A percentile compares a stretch with the other conserved stretches of the same genome.
Evolutionary conservation across 805 yeast species (phyloP).

Genomic region (Metschnikowia orientalis): DNA sequence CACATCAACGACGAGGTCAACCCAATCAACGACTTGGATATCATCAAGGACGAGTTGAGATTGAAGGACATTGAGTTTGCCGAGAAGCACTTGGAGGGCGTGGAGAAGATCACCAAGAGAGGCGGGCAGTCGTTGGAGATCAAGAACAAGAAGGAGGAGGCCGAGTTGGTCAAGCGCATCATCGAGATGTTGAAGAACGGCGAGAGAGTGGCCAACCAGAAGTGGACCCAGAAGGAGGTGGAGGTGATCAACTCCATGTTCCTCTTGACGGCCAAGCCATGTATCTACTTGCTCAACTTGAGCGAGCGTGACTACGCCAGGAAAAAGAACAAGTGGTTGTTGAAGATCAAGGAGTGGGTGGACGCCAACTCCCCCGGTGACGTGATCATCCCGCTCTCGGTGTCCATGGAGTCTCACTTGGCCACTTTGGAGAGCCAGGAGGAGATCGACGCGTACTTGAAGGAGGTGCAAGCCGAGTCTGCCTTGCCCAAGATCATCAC

Average conservation of each 20-base stretch:
- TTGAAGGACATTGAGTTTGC: slow-evolving; percentile 95
- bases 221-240: slow-evolving; percentile 88
- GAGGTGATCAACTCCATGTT: slow-evolving; percentile 83
- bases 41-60: slow-evolving; percentile 86
- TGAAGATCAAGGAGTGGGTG: slow-evolving; percentile 86
- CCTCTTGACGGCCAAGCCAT: slow-evolving; percentile 91
- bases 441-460: slow-evolving; percentile 52
- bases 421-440: slow-evolving; percentile 68
- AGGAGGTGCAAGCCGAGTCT: slow-evolving; percentile 63
- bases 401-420: slow-evolving; percentile 67
- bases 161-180: slow-evolving; percentile 66
- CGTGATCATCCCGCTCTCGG: slow-evolving; percentile 87
- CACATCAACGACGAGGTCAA: slow-evolving; percentile 86
- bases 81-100: slow-evolving; percentile 70
- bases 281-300: slow-evolving; percentile 86
- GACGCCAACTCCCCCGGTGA: slow-evolving; percentile 80
- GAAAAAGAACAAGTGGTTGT: slow-evolving; percentile 82
- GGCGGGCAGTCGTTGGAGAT: slow-evolving; percentile 89
- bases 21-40: slow-evolving; percentile 91
- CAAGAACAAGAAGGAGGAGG: slow-evolving; percentile 84
- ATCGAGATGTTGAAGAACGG: slow-evolving; percentile 77
- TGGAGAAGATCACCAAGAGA: slow-evolving; percentile 74
- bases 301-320: slow-evolving; percentile 84
- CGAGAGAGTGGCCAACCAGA: slow-evolving; percentile 79
- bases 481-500: slow-evolving; percentile 81